Evolutionary conservation across 768 basidiomycete genomes (phyloP), one percentile per base, ranked within the genome.

Genomic region (Kwoniella dejecticola): DNA sequence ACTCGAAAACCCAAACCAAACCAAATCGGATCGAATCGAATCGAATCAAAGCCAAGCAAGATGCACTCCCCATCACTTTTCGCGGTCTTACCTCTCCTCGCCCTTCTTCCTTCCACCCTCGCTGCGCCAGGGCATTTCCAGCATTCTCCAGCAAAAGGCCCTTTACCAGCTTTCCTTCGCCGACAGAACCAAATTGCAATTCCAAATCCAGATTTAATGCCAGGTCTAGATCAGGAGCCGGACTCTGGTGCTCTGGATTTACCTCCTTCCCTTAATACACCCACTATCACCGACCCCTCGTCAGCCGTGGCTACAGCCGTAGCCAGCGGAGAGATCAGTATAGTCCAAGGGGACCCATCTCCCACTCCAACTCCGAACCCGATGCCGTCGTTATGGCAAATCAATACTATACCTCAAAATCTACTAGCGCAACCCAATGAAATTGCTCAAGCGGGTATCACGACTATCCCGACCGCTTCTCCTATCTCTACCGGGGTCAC

Each of bases 71-170:
- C 61, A 15, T 21, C 55, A 24, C 31, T 62, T 4, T n/a, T 57
- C 46, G 27, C 61, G 24, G 38, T 62, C 2, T 55, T 62, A 36
- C 61, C 61, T 21, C 23, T 62, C 4, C 53, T 62, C 36, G 44
- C 53, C n/a, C 13, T 27, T n/a, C n/a, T n/a, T 6, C 29, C 17
- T 17, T 13, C 30, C 29, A 27, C 48, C 15, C 15, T 19, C 15
- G 27, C 29, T 7, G 15, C 33, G n/a, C 45, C 47, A 40, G 21
- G n/a, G 42, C 40, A 42, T 27, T 44, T 30, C 4, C 45, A 15
- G 45, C 33, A 36, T 36, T 36, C 52, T 15, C 27, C 36, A 21
- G 30, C 29, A 11, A 50, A 49, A 31, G 12, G n/a, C 13, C 59
- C 60, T 24, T 33, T 62, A 31, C 60, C 60, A 10, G 46, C 33